Evolutionary conservation across 2,329 filamentous ascomycete species (phyloP).

Genomic region (Malbranchea zuffiana): DNA sequence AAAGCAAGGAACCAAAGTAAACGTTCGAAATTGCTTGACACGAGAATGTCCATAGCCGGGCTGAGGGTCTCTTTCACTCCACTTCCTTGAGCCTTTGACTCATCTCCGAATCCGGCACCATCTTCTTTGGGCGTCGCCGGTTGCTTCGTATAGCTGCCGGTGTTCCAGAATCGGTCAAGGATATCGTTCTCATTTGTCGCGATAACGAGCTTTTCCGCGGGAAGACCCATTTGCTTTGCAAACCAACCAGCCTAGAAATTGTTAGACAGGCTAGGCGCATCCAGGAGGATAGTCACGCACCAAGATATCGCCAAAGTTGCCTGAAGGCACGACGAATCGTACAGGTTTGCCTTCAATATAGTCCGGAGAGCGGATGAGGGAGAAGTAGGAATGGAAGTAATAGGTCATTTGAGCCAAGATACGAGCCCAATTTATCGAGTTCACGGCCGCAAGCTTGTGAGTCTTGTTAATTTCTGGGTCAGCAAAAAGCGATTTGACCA

Average conservation of each 20-base stretch:
- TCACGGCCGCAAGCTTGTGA: slow-evolving; percentile 81
- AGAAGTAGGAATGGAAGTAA: slow-evolving; percentile 93
- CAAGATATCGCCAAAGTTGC: slow-evolving; percentile 93
- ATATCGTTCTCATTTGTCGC: slow-evolving; percentile 98
- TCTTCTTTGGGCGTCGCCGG: slow-evolving; percentile 26
- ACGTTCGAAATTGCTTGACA: slow-evolving; percentile 93
- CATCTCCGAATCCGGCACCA: slow-evolving; percentile 13
- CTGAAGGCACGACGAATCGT: slow-evolving; percentile 82
- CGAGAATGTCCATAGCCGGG: slow-evolving; percentile 95
- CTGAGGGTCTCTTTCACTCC: slow-evolving; percentile 85
- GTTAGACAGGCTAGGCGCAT: slow-evolving; percentile 1
- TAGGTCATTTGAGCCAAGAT: slow-evolving; percentile 96
- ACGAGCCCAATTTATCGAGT: slow-evolving; percentile 92
- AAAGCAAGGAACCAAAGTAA: slow-evolving; percentile 87
- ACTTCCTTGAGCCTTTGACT: slow-evolving; percentile 52
- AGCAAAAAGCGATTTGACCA: slow-evolving; percentile 83
- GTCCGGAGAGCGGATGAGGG: slow-evolving; percentile 50
- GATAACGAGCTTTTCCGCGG: slow-evolving; percentile 76
- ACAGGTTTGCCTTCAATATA: slow-evolving; percentile 51
- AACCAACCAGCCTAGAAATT: slow-evolving; percentile 59
- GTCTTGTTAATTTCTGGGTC: slow-evolving; percentile 73
- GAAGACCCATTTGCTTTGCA: slow-evolving; percentile 78
- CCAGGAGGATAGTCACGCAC: slow-evolving; percentile 7
- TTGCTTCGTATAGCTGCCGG: slow-evolving; percentile 77
- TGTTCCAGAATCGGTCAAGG: slow-evolving; percentile 87